Evolutionary conservation across 2,329 filamentous ascomycete genomes (phyloP).

Genomic region (Parascedosporium putredinis): DNA sequence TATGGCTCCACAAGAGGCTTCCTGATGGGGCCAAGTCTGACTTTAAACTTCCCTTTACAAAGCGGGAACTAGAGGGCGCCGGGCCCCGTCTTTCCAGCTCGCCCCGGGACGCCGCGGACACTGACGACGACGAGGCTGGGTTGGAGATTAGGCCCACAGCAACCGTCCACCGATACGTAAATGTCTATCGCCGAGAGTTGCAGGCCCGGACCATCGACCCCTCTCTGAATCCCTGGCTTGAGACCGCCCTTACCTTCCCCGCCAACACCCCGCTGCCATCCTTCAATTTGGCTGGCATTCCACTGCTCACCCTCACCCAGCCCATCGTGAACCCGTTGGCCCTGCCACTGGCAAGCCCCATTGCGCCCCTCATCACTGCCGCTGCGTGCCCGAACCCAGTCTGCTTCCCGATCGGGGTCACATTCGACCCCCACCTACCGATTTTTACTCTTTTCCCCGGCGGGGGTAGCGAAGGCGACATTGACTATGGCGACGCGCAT

Average conservation of each 20-base stretch:
- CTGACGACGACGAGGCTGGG: neutral
- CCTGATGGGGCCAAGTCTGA: constrained; percentile 9
- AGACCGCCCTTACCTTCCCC: neutral
- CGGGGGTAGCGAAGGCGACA: neutral
- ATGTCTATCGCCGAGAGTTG: neutral
- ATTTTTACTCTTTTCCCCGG: neutral
- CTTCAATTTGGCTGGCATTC: neutral
- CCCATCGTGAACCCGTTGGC: too few relatives aligned
- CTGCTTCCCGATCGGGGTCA: neutral
- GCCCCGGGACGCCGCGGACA: neutral
- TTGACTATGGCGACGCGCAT: neutral
- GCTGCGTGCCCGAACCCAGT: too few relatives aligned
- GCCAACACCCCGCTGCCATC: neutral
- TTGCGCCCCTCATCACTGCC: too few relatives aligned
- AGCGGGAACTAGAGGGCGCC: neutral
- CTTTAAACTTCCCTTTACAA: constrained; percentile 7
- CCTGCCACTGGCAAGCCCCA: too few relatives aligned
- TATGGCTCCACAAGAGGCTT: constrained; percentile 1
- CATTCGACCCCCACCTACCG: neutral
- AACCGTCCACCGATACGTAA: neutral
- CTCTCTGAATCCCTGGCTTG: neutral
- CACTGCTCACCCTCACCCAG: neutral
- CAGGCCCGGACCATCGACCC: neutral
- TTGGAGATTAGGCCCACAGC: neutral
- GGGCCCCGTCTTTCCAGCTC: neutral